Base-by-base conservation (phyloP, 176 grass and related monocot species). In the Ensete glaucum region DNA sequence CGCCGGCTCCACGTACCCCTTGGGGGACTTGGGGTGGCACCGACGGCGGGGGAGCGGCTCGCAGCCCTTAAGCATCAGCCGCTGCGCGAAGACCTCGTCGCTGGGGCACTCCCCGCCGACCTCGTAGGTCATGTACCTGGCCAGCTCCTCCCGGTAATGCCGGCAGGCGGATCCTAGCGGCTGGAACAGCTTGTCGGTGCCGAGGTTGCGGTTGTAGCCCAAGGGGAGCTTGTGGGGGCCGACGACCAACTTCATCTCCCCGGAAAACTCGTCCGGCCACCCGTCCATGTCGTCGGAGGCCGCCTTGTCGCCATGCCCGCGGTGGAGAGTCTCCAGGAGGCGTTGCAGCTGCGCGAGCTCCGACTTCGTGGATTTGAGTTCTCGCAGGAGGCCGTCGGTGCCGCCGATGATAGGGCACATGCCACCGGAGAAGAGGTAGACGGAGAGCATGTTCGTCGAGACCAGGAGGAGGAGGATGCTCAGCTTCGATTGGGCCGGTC, bases 181-280 rank as follows among this genome's bases (percentile, higher is more conserved):
- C 27, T 26, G 67, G 67, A 70, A 70, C 1, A 70, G 67, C 43
- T 70, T 29, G 29, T 70, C 67, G 14, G 67, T 50, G 67, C 67
- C 67, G 29, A 70, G 67, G 34, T 70, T 70, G 12, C 8, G 22
- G 14, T 43, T 70, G 67, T 17, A 70, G 27, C 67, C 67, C 7
- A 70, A 13, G 14, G 67, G 67, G 67, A 70, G 67, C 67, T 70
- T 70, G 67, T 70, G 67, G 15, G 67, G 67, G 2, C 67, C 67
- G 9, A 12, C 67, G 14, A 29, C 67, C 11, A 70, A 14, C 11
- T 54, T 54, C 53, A 54, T 9, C 53, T 54, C 53, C 53, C 53
- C 11, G 53, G 9, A 0, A 2, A 54, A 11, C 53, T 54, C 53
- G 11, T 14, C 53, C 53, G 53, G 53, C 53, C 53, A 54, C 11